Base-by-base conservation (phyloP, 2,329 filamentous ascomycete species). In the Scolecobasidium constrictum region DNA sequence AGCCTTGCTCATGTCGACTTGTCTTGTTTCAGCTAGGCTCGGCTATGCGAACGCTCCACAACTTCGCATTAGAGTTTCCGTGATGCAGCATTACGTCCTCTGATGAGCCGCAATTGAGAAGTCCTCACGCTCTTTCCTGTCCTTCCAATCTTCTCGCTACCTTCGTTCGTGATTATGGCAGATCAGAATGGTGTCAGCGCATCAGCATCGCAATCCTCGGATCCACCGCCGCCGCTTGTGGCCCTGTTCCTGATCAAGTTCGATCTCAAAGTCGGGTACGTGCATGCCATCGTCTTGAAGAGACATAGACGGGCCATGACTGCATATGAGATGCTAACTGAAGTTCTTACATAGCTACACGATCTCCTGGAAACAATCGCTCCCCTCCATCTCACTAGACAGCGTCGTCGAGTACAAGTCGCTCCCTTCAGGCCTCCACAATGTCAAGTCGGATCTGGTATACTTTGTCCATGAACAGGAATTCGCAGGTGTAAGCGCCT, bases 331-430 rank as follows among this genome's bases (percentile, higher is more conserved):
- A 33, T n/a, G 28, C 36, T 20, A 35, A 40, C 22, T 42, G 44
- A 41, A 45, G 41, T 17, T 38, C 26, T 41, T 15, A 23, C 28
- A 26, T 54, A 81, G 77, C 50, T 82, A 83, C 57, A 94, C 86
- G 36, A 83, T 96, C 56, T 77, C 78, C 26, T 96, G 92, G 92
- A 86, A 93, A 61, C 78, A 77, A 50, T 77, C 81, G 11, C 64
- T 77, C 15, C 75, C 62, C 57, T 22, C 46, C 73, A 70, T 77
- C 33, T 61, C 71, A 37, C 74, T 96, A 38, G 85, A 94, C 52
- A 86, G 86, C 43, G 78, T 83, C 18, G 86, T 95, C 55, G 92
- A 98, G 64, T 98, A 87, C 73, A 96, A 95, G 65, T 93, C 86
- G 48, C 73, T 98, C 37, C 92, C 92, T 2, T 96, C 90, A 0